Percentiles rank a stretch among this genome's conserved stretches.
These are phyloP conservation scores for Aspergillus tanneri DNA, from an alignment of 2,329 filamentous ascomycete genomes.

Conservation along the genomic window DNA sequence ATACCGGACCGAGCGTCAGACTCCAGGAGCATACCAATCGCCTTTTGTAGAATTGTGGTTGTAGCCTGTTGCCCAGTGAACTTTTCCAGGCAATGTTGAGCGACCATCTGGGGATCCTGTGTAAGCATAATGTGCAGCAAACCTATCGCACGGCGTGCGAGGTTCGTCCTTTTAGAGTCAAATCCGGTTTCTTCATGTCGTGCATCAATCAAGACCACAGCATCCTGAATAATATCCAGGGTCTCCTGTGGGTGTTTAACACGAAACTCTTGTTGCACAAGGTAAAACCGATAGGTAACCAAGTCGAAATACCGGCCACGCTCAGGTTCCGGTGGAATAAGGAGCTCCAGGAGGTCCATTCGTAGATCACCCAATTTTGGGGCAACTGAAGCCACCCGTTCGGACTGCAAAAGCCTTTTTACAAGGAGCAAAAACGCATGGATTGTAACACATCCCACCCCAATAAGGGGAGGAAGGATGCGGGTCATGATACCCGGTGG, in stretches of 20 bases:
- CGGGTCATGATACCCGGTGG: constrained; percentile 33
- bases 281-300: constrained; percentile 42
- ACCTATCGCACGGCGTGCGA: constrained; percentile 26
- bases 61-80: constrained; percentile 29
- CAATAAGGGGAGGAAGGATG: constrained; percentile 43
- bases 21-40: constrained; percentile 36
- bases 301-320: constrained; percentile 28
- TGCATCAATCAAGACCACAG: constrained; percentile 24
- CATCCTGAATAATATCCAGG: constrained; percentile 36
- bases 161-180: constrained; percentile 12
- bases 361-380: constrained; percentile 29
- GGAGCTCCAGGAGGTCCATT: constrained; percentile 35
- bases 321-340: constrained; percentile 21
- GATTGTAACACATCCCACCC: constrained; percentile 47
- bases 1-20: constrained; percentile 23
- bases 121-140: constrained; percentile 38
- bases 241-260: constrained; percentile 34
- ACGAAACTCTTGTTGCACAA: constrained; percentile 42
- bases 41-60: constrained; percentile 29
- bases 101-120: constrained; percentile 30
- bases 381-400: constrained; percentile 22
- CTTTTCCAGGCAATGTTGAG: constrained; percentile 31
- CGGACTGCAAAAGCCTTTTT: constrained; percentile 31
- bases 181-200: constrained; percentile 2
- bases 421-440: constrained; percentile 40